Evolutionary conservation across 495 filamentous ascomycete genomes (phyloP), one percentile per base, ranked within the genome.

Genomic region (Penicillium pulvis): DNA sequence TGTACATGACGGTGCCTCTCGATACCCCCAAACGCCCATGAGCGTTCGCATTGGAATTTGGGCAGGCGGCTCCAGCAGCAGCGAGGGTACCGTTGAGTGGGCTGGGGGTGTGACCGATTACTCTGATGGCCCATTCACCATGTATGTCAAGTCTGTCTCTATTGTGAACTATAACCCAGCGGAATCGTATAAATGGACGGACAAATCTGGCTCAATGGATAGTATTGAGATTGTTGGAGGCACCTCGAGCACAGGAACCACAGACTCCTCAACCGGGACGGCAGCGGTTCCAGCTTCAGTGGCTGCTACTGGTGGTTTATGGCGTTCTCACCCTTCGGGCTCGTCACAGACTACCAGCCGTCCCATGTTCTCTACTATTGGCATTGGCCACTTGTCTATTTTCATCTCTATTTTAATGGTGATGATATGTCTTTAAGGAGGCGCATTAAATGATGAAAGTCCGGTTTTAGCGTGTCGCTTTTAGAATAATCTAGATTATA

Each of bases 21-120:
- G 91, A 69, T 98, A 87, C 76, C 93, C 93, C 11, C 94, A 97
- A 78, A 93, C 91, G 1, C 93, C 93, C 3, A 92, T 93, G 87
- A 84, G 88, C 57, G 72, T 96, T 63, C 91, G 91, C 67, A 79
- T 96, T 53, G 94, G 93, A 54, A 79, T 87, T 51, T 97, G 93
- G 93, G 83, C 86, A 51, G 93, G 89, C 63, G 93, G 93, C 65
- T 70, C 86, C 1, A 70, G 69, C 60, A 92, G 93, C 64, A 66
- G 82, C 8, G 69, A 82, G 51, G 79, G 81, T 56, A 83, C 76
- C 35, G 76, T 83, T 55, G 72, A 89, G 46, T 96, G 92, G 92
- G 90, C 92, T 60, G 91, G 91, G 45, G 92, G 92, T 54, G 58
- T 73, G 53, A 90, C 89, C 24, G 83, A 92, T 71, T 95, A 88